A percentile compares a stretch with the other conserved stretches of the same genome.
Conservation (phyloP, 257 asterid genomes). For the Prunella vulgaris region DNA sequence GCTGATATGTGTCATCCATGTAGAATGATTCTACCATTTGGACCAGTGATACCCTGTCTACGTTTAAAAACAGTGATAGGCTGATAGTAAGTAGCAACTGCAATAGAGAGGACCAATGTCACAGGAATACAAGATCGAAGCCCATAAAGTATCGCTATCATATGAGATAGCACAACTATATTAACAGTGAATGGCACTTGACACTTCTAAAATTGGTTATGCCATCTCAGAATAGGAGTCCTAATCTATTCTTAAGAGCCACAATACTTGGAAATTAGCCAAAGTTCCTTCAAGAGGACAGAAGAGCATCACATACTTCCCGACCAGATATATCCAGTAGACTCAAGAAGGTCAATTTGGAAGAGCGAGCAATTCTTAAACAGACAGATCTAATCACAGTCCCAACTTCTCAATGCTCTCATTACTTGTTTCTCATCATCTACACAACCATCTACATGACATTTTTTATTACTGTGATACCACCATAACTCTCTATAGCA, state of each 20-base stretch:
- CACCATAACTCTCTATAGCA: neutral
- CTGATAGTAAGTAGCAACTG: no score
- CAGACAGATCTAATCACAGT: neutral
- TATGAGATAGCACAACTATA: constrained; percentile 8
- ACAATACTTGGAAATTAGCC: neutral
- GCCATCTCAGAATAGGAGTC: neutral
- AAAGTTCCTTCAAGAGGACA: neutral
- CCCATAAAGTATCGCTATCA: neutral
- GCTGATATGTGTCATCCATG: no score
- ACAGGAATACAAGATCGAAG: neutral
- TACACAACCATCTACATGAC: neutral
- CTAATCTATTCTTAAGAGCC: neutral
- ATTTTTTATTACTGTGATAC: neutral
- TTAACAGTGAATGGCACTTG: neutral
- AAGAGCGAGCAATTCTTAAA: neutral
- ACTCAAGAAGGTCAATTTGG: neutral
- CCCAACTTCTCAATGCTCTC: neutral
- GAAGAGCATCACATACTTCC: neutral
- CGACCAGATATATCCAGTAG: neutral
- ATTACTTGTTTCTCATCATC: neutral
- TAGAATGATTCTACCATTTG: neutral
- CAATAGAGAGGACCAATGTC: no score
- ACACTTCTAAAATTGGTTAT: neutral
- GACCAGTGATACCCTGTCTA: no score
- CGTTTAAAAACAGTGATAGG: neutral